Conservation (phyloP, 2,329 filamentous ascomycete species). For the Xylaria multiplex region DNA sequence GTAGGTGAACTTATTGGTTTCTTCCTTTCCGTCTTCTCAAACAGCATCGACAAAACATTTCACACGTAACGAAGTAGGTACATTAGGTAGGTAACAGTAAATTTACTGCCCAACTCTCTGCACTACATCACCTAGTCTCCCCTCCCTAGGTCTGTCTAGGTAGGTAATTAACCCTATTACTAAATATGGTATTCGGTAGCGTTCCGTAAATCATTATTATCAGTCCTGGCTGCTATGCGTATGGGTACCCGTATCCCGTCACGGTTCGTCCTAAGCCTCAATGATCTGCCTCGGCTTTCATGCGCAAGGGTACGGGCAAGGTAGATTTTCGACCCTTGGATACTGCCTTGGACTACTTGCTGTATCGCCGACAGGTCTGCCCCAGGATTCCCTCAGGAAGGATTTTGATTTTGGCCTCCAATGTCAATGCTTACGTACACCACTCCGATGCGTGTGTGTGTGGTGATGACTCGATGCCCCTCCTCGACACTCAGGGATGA, state of each 20-base stretch:
- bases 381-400: too few relatives aligned
- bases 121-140: too few relatives aligned
- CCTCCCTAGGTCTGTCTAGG: too few relatives aligned
- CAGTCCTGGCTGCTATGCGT: constrained; percentile 12
- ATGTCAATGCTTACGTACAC: too few relatives aligned
- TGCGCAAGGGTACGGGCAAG: constrained; percentile 9
- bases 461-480: background rate
- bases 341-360: background rate
- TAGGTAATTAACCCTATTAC: too few relatives aligned
- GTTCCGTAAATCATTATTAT: background rate
- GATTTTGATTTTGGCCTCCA: too few relatives aligned
- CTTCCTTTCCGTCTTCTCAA: too few relatives aligned
- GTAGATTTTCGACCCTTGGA: constrained; percentile 10
- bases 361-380: background rate
- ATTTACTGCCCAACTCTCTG: too few relatives aligned
- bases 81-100: too few relatives aligned
- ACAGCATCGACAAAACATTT: too few relatives aligned
- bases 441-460: background rate
- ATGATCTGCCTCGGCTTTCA: constrained; percentile 29
- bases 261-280: constrained; percentile 30
- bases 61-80: too few relatives aligned
- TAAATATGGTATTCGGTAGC: background rate
- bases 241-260: constrained; percentile 15
- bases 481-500: constrained; percentile 8
- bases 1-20: too few relatives aligned